Base-by-base conservation (phyloP, 176 grass and related monocot genomes). In the Musa acuminata region DNA sequence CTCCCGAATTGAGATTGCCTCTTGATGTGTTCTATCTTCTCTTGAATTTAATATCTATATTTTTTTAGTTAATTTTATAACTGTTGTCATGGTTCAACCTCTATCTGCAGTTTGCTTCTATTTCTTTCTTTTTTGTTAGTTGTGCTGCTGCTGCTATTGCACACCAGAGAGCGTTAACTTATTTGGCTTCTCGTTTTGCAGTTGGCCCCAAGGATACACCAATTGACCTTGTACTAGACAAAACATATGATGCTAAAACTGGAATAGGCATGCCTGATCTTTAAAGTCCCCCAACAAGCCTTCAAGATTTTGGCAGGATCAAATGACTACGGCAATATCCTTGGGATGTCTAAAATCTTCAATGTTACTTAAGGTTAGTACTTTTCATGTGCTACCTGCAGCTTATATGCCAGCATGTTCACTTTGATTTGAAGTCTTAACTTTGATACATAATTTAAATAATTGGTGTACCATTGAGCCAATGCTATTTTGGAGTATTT, bases 221-320 rank as follows among this genome's bases (percentile, higher is more conserved):
- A 54, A 87, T 92, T 78, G 87, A 92, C 13, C 81, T 83, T 83
- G 93, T 88, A 50, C 77, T 88, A 52, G 83, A 92, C 82, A 96
- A 88, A 64, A 90, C 90, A 2, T 92, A 96, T 3, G 93, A 96
- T 90, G 93, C 82, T 58, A 96, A 96, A 73, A 51, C 87, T 81
- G 89, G 93, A 74, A 88, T 97, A 59, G 93, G 93, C 24, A 92
- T 97, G 93, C 93, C 90, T 76, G 90, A 92, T 85, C 93, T 96
- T 53, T 96, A 89, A 58, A 52, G n/a, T 19, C 17, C 0, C 9
- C 1, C 43, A 14, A 20, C 16, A 19, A 14, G 57, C n/a, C 57
- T 59, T 14, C 57, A 59, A 59, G 57, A 8, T 59, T 20, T 35
- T 35, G 29, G 29, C 29, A 35, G 3, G 29, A 35, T 35, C 29